Evolutionary conservation across 2,329 filamentous ascomycete genomes (phyloP), one percentile per base, ranked within the genome.

Genomic region (Fusarium scirpi): DNA sequence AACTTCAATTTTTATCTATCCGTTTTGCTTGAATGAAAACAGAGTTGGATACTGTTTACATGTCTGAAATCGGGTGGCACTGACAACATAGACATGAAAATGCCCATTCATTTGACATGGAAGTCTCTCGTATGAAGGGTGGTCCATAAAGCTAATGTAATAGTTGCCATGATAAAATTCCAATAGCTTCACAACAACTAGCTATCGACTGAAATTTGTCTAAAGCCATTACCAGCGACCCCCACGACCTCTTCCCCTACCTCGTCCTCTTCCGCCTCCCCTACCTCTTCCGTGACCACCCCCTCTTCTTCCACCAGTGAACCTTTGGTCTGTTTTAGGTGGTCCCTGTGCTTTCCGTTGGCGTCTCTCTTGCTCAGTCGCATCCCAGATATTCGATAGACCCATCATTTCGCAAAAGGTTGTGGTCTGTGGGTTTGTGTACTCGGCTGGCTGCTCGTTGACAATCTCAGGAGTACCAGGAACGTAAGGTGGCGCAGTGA

Each of bases 361-460:
- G 16, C 82, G 81, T 53, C 90, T 86, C 78, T 97, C 92, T 74
- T 94, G 90, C 4, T 91, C 87, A n/a, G 82, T 89, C 3, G 91
- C 87, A 73, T 92, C 85, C 84, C 89, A 97, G 12, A 90, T 85
- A 78, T 98, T 97, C 8, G 87, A 82, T 34, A 99, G 90, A 11
- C 87, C 90, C 2, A 98, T 75, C 58, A 98, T 81, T 59, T 90
- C 83, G 79, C 96, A 99, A 77, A 95, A 98, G 5, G 84, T 81
- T n/a, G 83, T 84, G 9, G 94, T 98, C 81, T 98, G 95, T 15
- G 92, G 91, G 76, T 96, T 98, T 6, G 89, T 93, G 78, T 95
- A 95, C 80, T 98, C 94, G 3, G 85, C 82, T 3, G 94, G 93
- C 78, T 90, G 87, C n/a, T 90, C 83, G 0, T 83, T 75, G 1